These are phyloP conservation scores for Alternaria tenuissima DNA, from an alignment of 2,329 filamentous ascomycete species.

Conservation along the genomic window DNA sequence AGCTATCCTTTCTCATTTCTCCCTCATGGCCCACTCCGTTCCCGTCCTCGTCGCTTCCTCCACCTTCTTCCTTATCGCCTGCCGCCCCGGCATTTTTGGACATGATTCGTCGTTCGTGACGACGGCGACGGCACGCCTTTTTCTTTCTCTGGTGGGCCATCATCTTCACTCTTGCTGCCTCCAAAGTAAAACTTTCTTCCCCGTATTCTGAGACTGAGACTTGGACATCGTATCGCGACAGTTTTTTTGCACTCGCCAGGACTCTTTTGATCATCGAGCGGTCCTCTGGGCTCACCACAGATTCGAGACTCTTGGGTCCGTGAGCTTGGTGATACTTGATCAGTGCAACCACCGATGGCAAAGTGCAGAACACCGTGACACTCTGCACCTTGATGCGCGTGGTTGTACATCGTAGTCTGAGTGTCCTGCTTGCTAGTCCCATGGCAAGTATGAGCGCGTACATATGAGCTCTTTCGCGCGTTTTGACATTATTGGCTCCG, in stretches of 20 bases:
- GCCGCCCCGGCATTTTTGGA: neutral
- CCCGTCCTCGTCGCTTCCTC: neutral
- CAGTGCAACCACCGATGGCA: constrained; percentile 14
- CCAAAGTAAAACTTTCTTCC: neutral
- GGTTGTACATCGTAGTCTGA: constrained; percentile 15
- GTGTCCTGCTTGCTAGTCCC: constrained; percentile 17
- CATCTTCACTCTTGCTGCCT: neutral
- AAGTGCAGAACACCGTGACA: constrained; percentile 17
- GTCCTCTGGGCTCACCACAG: constrained; percentile 16
- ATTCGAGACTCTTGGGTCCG: constrained; percentile 16
- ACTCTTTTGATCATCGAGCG: constrained; percentile 20
- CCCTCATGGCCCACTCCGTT: neutral
- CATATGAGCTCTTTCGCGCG: constrained; percentile 21
- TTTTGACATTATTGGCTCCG: constrained; percentile 17
- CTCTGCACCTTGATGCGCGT: constrained; percentile 8
- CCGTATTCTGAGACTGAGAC: constrained; percentile 9
- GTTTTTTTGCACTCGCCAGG: constrained; percentile 10
- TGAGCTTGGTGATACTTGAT: constrained; percentile 14
- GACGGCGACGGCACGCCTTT: neutral
- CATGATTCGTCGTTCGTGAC: neutral
- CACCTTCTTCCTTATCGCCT: neutral
- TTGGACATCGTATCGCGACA: constrained; percentile 13
- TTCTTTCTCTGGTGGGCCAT: neutral
- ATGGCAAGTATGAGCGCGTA: constrained; percentile 20
- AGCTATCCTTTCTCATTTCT: neutral